Conservation (phyloP, 495 filamentous ascomycete species). For the Neurospora sp. region DNA sequence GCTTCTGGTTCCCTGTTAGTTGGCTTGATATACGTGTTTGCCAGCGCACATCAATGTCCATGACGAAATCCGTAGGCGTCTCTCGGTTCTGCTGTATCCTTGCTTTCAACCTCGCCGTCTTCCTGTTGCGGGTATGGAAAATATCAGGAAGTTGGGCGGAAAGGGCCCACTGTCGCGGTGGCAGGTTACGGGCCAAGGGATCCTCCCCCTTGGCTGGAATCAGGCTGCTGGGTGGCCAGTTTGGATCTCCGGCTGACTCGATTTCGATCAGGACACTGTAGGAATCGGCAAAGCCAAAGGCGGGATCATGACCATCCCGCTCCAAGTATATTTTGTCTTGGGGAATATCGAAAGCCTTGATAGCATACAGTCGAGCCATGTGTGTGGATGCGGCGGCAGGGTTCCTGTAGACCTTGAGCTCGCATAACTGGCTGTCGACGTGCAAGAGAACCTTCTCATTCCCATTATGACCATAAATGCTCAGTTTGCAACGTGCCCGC, state of each 20-base stretch:
- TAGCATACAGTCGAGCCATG: slow-evolving; percentile 33
- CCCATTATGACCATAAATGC: slow-evolving; percentile 22
- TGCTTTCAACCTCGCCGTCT: slow-evolving; percentile 25
- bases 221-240: slow-evolving; percentile 39
- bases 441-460: slow-evolving; percentile 23
- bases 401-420: slow-evolving; percentile 34
- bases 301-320: slow-evolving; percentile 25
- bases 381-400: slow-evolving; percentile 25
- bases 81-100: slow-evolving; percentile 21
- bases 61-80: slow-evolving; percentile 25
- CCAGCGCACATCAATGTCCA: slow-evolving; percentile 41
- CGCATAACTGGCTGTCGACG: slow-evolving; percentile 38
- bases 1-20: slow-evolving; percentile 8
- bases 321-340: slow-evolving; percentile 37
- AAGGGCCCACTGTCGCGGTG: slow-evolving; percentile 28
- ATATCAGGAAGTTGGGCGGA: slow-evolving; percentile 28
- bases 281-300: slow-evolving; percentile 32
- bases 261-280: slow-evolving; percentile 39
- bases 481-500: slow-evolving; percentile 35
- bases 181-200: slow-evolving; percentile 12
- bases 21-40: slow-evolving; percentile 21
- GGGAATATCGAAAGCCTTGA: slow-evolving; percentile 36
- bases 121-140: slow-evolving; percentile 28
- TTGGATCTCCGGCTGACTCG: slow-evolving; percentile 32
- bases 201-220: slow-evolving; percentile 18